phyloP scores from a whole-genome alignment of 2,329 filamentous ascomycete genomes.

The Neofusicoccum kwambonambiense region DNA sequence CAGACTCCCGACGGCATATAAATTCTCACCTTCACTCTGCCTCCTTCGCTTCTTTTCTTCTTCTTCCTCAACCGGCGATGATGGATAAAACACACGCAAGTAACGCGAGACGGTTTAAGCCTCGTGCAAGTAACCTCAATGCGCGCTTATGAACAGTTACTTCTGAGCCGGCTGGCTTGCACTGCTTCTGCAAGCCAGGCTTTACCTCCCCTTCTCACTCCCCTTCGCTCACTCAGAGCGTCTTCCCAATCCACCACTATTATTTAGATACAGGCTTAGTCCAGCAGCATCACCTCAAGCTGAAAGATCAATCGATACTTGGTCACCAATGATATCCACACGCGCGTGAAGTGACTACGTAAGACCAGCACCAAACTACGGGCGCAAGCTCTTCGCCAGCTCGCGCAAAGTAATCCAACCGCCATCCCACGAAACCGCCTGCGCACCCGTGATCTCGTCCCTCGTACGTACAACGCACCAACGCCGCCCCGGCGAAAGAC shows the following conservation, averaged over 20 bases:
- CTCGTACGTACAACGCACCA: too few relatives aligned
- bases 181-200: neutral
- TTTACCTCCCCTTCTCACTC: neutral
- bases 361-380: too few relatives aligned
- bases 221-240: neutral
- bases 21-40: neutral
- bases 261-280: too few relatives aligned
- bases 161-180: neutral
- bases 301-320: too few relatives aligned
- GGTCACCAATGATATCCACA: too few relatives aligned
- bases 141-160: slow-evolving; percentile 4
- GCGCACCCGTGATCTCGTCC: too few relatives aligned
- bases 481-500: too few relatives aligned
- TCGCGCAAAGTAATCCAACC: too few relatives aligned
- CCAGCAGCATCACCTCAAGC: too few relatives aligned
- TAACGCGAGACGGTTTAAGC: neutral
- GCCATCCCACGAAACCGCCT: too few relatives aligned
- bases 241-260: neutral
- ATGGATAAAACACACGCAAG: neutral
- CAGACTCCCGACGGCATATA: neutral
- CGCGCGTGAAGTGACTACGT: too few relatives aligned
- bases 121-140: neutral
- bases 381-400: too few relatives aligned
- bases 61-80: neutral
- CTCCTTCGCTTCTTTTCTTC: neutral